Conservation (phyloP, 768 basidiomycete genomes). For the Harrya chromipes region DNA sequence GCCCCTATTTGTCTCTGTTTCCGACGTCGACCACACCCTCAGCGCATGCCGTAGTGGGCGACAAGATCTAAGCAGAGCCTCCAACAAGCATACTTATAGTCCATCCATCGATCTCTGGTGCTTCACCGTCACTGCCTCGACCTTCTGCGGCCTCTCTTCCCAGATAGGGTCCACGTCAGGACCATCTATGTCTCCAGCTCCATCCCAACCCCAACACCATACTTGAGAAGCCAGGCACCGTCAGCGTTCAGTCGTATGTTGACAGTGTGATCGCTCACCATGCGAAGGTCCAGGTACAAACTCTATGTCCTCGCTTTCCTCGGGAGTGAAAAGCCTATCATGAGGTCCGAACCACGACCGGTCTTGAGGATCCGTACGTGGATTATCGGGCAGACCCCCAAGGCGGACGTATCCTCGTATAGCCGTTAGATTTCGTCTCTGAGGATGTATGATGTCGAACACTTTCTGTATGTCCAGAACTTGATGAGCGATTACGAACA, state of each 20-base stretch:
- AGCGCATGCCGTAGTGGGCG: not conserved
- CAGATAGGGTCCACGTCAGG: conserved; percentile 98
- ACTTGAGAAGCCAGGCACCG: conserved; percentile 47
- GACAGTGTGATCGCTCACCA: conserved; percentile 45
- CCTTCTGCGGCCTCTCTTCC: conserved; percentile 63
- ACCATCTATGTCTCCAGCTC: conserved; percentile 95
- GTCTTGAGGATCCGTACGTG: conserved; percentile 95
- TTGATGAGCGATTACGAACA: conserved; percentile 2
- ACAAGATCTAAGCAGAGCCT: conserved; percentile 15
- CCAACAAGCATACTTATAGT: conserved; percentile 12
- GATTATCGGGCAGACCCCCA: conserved; percentile 97
- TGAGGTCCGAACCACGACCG: conserved; percentile 98
- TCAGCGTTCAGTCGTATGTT: not conserved
- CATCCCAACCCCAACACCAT: conserved; percentile 99
- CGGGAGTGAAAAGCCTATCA: conserved; percentile 87
- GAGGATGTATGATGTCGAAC: conserved; percentile 91
- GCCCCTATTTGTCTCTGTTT: conserved; percentile 29
- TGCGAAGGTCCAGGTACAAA: conserved; percentile 82
- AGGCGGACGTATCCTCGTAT: conserved; percentile 91
- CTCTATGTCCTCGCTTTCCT: conserved; percentile 74
- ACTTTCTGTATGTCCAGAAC: conserved; percentile 60
- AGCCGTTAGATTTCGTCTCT: conserved; percentile 87
- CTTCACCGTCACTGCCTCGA: conserved; percentile 62
- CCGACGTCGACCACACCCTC: too few relatives aligned
- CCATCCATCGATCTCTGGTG: conserved; percentile 53